Evolutionary conservation across 805 yeast species (phyloP).

Genomic region (Jamesozyma piceae): DNA sequence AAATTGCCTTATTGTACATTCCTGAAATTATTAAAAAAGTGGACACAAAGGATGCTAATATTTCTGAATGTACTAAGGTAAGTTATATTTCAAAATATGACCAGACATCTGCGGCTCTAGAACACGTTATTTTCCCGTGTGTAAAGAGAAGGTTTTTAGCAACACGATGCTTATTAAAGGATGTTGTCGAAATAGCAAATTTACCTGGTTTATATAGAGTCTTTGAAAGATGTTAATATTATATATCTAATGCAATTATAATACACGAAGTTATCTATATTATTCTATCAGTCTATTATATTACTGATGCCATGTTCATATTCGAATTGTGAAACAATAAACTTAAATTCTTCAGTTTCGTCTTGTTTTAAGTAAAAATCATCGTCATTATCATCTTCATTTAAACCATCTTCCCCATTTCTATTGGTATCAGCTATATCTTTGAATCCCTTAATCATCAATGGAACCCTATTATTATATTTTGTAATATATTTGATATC

Average conservation of each 20-base stretch:
- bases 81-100: conserved; percentile 22
- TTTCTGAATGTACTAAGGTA: conserved; percentile 19
- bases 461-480: conserved; percentile 6
- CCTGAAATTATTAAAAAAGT: conserved; percentile 43
- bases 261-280: background rate
- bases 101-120: conserved; percentile 36
- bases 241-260: background rate
- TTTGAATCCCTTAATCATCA: conserved; percentile 6
- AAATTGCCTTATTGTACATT: conserved; percentile 62
- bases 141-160: conserved; percentile 58
- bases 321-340: conserved; percentile 16
- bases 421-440: background rate
- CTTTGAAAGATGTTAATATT: conserved; percentile 75
- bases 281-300: conserved; percentile 7
- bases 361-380: background rate
- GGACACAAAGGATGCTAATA: conserved; percentile 10
- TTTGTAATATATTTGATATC: conserved; percentile 15
- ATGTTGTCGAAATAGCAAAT: conserved; percentile 78
- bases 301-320: conserved; percentile 12
- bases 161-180: conserved; percentile 40
- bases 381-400: conserved; percentile 2
- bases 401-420: background rate
- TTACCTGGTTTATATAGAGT: conserved; percentile 85
- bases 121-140: conserved; percentile 54
- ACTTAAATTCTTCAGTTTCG: conserved; percentile 10